These are phyloP conservation scores for Candida smagusa DNA, from an alignment of 1,139 yeast genomes.

Conservation along the genomic window DNA sequence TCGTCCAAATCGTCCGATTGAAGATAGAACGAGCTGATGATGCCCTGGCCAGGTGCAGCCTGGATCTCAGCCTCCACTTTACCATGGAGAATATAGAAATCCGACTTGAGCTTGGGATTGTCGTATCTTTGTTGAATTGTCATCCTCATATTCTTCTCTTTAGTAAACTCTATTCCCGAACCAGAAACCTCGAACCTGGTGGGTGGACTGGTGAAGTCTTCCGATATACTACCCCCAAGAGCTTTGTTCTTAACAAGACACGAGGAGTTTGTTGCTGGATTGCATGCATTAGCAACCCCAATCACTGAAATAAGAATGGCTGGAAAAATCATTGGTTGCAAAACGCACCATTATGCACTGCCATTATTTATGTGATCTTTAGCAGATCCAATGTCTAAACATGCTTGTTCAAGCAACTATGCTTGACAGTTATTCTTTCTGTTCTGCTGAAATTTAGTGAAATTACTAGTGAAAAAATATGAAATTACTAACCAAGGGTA, in stretches of 20 bases:
- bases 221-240: constrained; percentile 14
- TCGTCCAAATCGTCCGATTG: constrained; percentile 50
- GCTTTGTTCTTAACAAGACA: constrained; percentile 26
- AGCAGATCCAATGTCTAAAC: too few species aligned
- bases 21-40: constrained; percentile 43
- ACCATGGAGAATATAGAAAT: constrained; percentile 40
- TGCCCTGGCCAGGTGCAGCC: constrained; percentile 39
- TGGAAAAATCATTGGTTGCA: constrained; percentile 3
- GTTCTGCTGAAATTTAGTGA: background rate
- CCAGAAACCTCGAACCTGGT: constrained; percentile 1
- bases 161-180: constrained; percentile 3
- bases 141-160: constrained; percentile 9
- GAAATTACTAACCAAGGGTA: too few species aligned
- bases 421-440: too few species aligned
- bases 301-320: background rate
- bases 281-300: constrained; percentile 13
- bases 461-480: background rate
- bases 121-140: constrained; percentile 28
- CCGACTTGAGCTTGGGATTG: constrained; percentile 37
- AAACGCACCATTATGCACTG: background rate
- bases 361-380: too few species aligned
- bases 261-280: constrained; percentile 19
- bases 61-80: constrained; percentile 38
- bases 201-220: constrained; percentile 11
- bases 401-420: too few species aligned